Evolutionary conservation across 2,329 filamentous ascomycete genomes (phyloP).

Genomic region (Penicillium sp.): DNA sequence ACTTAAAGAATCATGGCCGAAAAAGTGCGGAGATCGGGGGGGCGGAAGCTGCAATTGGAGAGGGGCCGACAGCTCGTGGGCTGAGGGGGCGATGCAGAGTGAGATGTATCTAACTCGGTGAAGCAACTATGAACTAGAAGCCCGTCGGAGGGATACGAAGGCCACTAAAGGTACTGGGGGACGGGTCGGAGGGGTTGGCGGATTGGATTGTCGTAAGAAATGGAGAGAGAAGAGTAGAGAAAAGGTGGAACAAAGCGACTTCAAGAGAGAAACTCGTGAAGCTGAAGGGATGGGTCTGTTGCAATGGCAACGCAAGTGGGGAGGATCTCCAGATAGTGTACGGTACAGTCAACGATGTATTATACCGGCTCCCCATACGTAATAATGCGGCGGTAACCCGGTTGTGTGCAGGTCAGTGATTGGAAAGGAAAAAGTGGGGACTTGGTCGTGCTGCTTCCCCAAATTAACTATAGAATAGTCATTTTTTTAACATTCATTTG

Average conservation of each 20-base stretch:
- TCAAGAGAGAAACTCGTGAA: slow-evolving; percentile 38
- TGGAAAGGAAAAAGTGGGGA: not conserved
- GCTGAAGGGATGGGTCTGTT: slow-evolving; percentile 44
- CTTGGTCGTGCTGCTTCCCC: not conserved
- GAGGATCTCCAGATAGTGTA: slow-evolving; percentile 39
- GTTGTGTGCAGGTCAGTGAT: not conserved
- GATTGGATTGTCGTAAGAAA: slow-evolving; percentile 24
- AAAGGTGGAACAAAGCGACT: slow-evolving; percentile 25
- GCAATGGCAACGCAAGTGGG: slow-evolving; percentile 45
- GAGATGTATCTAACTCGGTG: not conserved
- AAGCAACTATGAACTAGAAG: not conserved
- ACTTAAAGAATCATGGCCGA: slow-evolving; percentile 33
- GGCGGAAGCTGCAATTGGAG: slow-evolving; percentile 19
- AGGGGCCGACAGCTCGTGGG: slow-evolving; percentile 25
- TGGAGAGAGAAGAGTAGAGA: slow-evolving; percentile 25
- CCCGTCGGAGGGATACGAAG: not conserved
- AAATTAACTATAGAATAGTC: not conserved
- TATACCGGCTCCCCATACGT: slow-evolving; percentile 6
- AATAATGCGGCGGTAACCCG: slow-evolving; percentile 5
- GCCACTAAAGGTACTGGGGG: not conserved
- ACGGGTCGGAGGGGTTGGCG: slow-evolving; percentile 7
- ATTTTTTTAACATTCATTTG: not conserved
- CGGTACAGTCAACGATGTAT: slow-evolving; percentile 1
- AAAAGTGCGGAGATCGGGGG: slow-evolving; percentile 10
- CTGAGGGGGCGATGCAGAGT: slow-evolving; percentile 13